Conservation (phyloP, 2,329 filamentous ascomycete genomes). For the Fusarium pseudograminearum region DNA sequence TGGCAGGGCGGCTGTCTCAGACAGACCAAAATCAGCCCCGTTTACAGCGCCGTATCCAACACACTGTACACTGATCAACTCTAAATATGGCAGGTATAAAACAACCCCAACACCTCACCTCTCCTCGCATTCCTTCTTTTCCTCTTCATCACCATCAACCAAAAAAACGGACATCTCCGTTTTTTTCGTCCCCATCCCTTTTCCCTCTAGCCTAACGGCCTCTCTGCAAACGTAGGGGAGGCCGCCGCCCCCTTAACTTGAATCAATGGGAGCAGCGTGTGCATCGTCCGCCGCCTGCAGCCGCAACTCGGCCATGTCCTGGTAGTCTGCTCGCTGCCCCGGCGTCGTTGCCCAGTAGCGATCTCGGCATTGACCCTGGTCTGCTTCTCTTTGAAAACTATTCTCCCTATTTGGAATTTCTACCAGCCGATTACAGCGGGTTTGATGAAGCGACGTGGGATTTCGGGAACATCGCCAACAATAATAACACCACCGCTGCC, state of each 20-base stretch:
- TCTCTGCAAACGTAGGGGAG: conserved; percentile 45
- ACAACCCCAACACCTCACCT: neutral
- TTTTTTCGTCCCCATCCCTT: neutral
- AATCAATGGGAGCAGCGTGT: conserved; percentile 43
- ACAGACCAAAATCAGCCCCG: neutral
- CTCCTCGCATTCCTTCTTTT: conserved; percentile 1
- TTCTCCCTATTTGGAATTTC: conserved; percentile 38
- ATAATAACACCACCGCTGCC: neutral
- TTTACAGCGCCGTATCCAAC: conserved; percentile 21
- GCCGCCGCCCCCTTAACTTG: conserved; percentile 46
- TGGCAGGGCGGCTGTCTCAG: neutral
- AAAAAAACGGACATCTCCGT: conserved; percentile 26
- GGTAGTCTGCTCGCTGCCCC: conserved; percentile 37
- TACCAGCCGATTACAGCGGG: conserved; percentile 24
- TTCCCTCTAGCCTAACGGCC: conserved; percentile 35
- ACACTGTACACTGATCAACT: conserved; percentile 30
- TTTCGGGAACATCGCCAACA: conserved; percentile 7
- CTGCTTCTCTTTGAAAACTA: conserved; percentile 19
- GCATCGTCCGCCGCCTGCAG: conserved; percentile 25
- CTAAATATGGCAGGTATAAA: conserved; percentile 32
- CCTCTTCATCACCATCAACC: conserved; percentile 13
- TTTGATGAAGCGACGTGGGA: conserved; percentile 26
- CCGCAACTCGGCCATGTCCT: conserved; percentile 31
- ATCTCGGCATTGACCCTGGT: conserved; percentile 24
- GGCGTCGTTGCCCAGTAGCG: conserved; percentile 12